Conservation (phyloP, 2,329 filamentous ascomycete genomes). For the Claviceps fusiformis region DNA sequence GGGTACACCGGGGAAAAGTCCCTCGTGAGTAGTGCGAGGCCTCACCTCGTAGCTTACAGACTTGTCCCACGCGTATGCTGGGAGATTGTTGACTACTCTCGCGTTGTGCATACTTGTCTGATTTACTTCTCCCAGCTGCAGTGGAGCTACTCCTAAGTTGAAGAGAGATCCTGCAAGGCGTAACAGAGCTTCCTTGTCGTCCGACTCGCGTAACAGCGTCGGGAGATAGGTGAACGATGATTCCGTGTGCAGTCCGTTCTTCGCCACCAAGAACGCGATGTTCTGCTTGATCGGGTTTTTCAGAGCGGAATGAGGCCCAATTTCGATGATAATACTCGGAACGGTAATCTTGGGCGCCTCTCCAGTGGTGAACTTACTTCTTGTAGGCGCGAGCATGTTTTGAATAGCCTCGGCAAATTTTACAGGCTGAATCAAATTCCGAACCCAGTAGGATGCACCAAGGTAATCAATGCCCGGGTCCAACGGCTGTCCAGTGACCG, state of each 20-base stretch:
- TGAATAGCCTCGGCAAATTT: conserved; percentile 6
- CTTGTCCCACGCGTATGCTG: conserved; percentile 18
- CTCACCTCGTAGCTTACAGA: conserved; percentile 1
- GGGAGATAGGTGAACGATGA: conserved; percentile 6
- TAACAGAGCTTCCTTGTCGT: conserved; percentile 1
- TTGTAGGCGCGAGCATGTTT: background rate
- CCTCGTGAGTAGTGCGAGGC: conserved; percentile 9
- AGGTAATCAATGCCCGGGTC: background rate
- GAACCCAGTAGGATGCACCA: conserved; percentile 10
- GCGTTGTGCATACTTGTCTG: conserved; percentile 1
- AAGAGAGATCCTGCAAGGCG: conserved; percentile 27
- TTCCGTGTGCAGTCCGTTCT: conserved; percentile 5
- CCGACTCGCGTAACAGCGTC: conserved; percentile 6
- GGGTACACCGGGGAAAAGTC: conserved; percentile 15
- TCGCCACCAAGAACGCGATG: conserved; percentile 12
- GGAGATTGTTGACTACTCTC: conserved; percentile 11
- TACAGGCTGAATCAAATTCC: conserved; percentile 17
- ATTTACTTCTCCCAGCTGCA: conserved; percentile 31
- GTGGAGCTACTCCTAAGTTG: conserved; percentile 20
- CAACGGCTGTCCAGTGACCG: conserved; percentile 1
- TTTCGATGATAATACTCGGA: conserved; percentile 23
- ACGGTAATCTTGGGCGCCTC: background rate
- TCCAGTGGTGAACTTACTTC: background rate
- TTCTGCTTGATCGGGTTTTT: conserved; percentile 32
- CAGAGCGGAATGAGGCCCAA: conserved; percentile 31